A percentile compares a stretch with the other conserved stretches of the same genome.
phyloP scores from a whole-genome alignment of 1,284 basidiomycete species.

The Violaceomyces palustris region DNA sequence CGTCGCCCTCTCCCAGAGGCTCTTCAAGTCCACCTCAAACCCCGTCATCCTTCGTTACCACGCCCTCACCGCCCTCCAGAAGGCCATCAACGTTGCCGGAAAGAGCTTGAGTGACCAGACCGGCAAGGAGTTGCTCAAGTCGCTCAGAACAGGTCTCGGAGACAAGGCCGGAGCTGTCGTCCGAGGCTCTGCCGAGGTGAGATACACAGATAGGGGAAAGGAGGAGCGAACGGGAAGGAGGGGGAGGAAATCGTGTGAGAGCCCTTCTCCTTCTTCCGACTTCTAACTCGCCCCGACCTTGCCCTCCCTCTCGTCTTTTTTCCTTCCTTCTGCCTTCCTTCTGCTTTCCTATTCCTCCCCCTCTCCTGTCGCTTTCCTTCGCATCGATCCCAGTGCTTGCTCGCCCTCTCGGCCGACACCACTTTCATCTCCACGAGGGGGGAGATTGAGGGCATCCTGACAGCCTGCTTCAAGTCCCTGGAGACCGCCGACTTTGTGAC shows the following conservation, averaged over 20 bases:
- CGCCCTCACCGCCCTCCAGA: constrained; percentile 70
- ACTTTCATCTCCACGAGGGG: constrained; percentile 55
- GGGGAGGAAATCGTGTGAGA: too few relatives aligned
- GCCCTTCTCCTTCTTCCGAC: too few relatives aligned
- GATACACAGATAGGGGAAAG: too few relatives aligned
- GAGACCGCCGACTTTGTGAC: constrained; percentile 76
- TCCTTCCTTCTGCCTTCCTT: too few relatives aligned
- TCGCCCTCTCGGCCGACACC: constrained; percentile 46
- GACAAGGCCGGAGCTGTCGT: constrained; percentile 85
- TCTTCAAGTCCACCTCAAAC: constrained; percentile 22
- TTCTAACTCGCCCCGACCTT: too few relatives aligned
- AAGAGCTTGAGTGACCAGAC: constrained; percentile 74
- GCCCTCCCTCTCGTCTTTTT: too few relatives aligned
- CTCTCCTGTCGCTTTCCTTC: too few relatives aligned
- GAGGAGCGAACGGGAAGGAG: too few relatives aligned
- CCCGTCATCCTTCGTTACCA: constrained; percentile 73
- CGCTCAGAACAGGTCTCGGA: constrained; percentile 67
- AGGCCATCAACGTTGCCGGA: constrained; percentile 71
- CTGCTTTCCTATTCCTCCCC: too few relatives aligned
- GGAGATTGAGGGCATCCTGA: constrained; percentile 72
- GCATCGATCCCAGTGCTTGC: constrained; percentile 50
- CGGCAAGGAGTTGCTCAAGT: constrained; percentile 78
- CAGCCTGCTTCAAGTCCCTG: constrained; percentile 68
- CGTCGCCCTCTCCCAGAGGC: constrained; percentile 17
- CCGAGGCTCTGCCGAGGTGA: constrained; percentile 74